Evolutionary conservation across 257 asterid genomes (phyloP), one percentile per base, ranked within the genome.

Genomic region (Solanum ossicruentum): DNA sequence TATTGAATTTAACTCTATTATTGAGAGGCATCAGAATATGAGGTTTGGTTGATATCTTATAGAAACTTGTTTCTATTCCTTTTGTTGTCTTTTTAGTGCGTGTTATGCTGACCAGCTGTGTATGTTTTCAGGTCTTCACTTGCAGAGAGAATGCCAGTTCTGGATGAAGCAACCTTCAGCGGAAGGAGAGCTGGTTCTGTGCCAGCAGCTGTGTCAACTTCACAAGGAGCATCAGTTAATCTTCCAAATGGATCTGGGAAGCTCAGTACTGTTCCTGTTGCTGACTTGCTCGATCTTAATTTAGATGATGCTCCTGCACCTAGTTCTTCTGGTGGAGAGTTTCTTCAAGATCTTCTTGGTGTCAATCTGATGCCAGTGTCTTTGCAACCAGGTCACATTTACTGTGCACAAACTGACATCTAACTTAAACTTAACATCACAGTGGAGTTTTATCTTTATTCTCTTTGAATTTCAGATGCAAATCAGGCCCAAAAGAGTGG

Each of bases 101-200:
- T 10, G 6, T 80, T 66, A 73, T 83, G 81, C 85, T 51, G 70
- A 39, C 49, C 26, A 28, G 66, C 36, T 69, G 70, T 87, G 67
- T 69, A 36, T 75, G 78, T 77, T 72, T 85, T 85, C 93, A 97
- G 99, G 91, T 90, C 99, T 85, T 86, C 93, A 39, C 91, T 97
- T 87, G 95, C 93, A 56, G 99, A 97, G 89, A 93, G 96, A 88
- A 95, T 95, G 98, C 99, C 99, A n/a, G 98, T 91, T 83, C 96
- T 97, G 49, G 98, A 97, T 85, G 99, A 97, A 88, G 95, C 96
- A 83, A 92, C 94, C 32, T 95, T 89, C 86, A 94, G 93, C 72
- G 97, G 97, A 87, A 93, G 97, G 92, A 94, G 92, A 88, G 94
- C 96, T 61, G 97, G 98, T 84, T 92, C 97, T 52, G 82, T 94